These are phyloP conservation scores for Xylariaceae sp. DNA, from an alignment of 2,329 filamentous ascomycete genomes.

Conservation along the genomic window DNA sequence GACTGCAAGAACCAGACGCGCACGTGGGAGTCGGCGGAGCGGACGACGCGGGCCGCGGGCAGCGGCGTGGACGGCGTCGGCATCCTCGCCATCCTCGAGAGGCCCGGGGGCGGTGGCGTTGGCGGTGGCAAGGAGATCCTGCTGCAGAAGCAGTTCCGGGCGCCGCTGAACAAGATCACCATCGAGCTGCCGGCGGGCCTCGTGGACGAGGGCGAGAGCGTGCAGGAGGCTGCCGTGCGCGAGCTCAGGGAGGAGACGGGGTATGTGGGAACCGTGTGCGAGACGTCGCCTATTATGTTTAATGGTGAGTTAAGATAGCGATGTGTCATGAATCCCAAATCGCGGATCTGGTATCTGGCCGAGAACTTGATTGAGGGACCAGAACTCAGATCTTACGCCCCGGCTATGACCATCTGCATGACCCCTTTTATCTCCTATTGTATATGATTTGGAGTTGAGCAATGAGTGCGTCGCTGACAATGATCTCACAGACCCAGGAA, in stretches of 20 bases:
- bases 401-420: no score
- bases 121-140: conserved; percentile 44
- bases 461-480: not conserved
- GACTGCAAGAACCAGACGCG: conserved; percentile 55
- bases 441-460: no score
- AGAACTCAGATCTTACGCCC: no score
- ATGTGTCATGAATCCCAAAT: no score
- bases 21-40: conserved; percentile 68
- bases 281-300: conserved; percentile 39
- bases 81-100: conserved; percentile 63
- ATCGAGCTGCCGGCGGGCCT: conserved; percentile 63
- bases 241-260: conserved; percentile 64
- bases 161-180: conserved; percentile 52
- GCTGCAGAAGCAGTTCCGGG: conserved; percentile 62
- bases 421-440: not conserved
- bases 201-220: conserved; percentile 56
- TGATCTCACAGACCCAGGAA: conserved; percentile 6
- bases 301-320: conserved; percentile 31
- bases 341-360: no score
- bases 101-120: conserved; percentile 34
- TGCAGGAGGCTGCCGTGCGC: conserved; percentile 56
- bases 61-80: conserved; percentile 66
- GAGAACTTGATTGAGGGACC: no score
- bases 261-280: conserved; percentile 48
- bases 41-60: conserved; percentile 58